A percentile compares a stretch with the other conserved stretches of the same genome.
phyloP scores from a whole-genome alignment of 2,329 filamentous ascomycete species.

The Reticulascus tulasneorum region DNA sequence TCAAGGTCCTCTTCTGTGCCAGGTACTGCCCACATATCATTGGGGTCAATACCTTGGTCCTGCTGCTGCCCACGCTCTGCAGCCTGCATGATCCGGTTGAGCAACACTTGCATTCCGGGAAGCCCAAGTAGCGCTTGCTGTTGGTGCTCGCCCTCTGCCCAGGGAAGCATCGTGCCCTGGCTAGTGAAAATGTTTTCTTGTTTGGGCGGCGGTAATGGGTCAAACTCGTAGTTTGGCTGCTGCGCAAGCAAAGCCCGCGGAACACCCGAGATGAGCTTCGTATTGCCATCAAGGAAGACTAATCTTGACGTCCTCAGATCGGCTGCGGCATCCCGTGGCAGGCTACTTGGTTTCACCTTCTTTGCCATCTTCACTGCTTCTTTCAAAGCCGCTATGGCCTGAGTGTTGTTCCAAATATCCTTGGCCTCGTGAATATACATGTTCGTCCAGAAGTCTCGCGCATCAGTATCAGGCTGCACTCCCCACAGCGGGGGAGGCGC shows the following conservation, averaged over 20 bases:
- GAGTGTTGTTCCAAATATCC: constrained; percentile 80
- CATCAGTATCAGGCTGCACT: constrained; percentile 58
- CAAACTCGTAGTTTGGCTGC: constrained; percentile 70
- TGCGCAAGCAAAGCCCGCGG: constrained; percentile 61
- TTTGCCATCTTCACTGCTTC: constrained; percentile 59
- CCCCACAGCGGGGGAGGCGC: constrained; percentile 82
- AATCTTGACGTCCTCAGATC: constrained; percentile 63
- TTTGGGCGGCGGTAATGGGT: constrained; percentile 71
- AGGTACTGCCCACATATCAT: too few relatives aligned
- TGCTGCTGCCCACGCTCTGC: constrained; percentile 3
- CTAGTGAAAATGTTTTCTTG: constrained; percentile 48
- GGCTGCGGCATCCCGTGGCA: constrained; percentile 35
- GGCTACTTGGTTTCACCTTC: constrained; percentile 35
- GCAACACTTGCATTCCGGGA: constrained; percentile 4
- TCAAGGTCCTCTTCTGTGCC: background rate
- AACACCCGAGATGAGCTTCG: constrained; percentile 64
- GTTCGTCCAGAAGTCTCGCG: constrained; percentile 63
- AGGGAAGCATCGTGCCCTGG: constrained; percentile 38
- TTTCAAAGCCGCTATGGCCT: constrained; percentile 64
- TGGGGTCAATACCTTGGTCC: constrained; percentile 1
- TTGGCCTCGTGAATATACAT: constrained; percentile 75
- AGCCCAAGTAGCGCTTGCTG: constrained; percentile 1
- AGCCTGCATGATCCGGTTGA: constrained; percentile 6
- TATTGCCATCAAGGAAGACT: constrained; percentile 72
- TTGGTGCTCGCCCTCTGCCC: constrained; percentile 23